A percentile compares a stretch with the other conserved stretches of the same genome.
These are phyloP conservation scores for Onygenales sp. DNA, from an alignment of 2,329 filamentous ascomycete species.

Conservation along the genomic window DNA sequence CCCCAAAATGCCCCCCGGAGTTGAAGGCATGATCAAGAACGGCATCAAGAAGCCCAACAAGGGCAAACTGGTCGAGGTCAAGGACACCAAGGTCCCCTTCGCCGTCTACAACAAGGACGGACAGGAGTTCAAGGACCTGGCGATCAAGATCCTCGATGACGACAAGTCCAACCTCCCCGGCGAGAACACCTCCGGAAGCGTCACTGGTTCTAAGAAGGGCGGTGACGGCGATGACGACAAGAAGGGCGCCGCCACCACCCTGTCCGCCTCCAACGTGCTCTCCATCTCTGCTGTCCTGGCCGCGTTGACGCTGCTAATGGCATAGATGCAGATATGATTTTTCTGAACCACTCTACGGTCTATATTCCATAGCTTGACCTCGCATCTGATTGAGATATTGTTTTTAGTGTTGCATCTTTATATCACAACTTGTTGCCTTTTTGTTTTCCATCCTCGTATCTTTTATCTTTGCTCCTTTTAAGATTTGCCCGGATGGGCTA, in stretches of 20 bases:
- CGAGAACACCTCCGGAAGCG: conserved; percentile 23
- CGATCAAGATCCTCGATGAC: conserved; percentile 44
- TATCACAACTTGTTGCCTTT: neutral
- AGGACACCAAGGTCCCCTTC: conserved; percentile 45
- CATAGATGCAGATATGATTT: neutral
- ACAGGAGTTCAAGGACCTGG: conserved; percentile 51
- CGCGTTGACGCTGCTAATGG: conserved; percentile 7
- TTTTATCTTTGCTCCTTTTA: neutral
- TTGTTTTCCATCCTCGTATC: neutral
- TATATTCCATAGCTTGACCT: neutral
- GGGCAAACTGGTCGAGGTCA: conserved; percentile 56
- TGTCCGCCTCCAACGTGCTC: conserved; percentile 5
- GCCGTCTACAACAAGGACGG: conserved; percentile 50
- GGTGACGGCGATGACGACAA: neutral
- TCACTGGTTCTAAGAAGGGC: conserved; percentile 12
- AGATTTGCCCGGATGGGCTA: no score
- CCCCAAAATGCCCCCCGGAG: conserved; percentile 57
- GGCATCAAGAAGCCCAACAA: conserved; percentile 58
- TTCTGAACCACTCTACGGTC: neutral
- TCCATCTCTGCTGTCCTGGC: conserved; percentile 4
- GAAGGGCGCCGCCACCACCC: conserved; percentile 10
- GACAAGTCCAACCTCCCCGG: conserved; percentile 50
- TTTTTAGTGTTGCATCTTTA: neutral
- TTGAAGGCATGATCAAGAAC: conserved; percentile 62
- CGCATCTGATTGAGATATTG: neutral